Conservation (phyloP, 257 asterid species). For the Nicotiana obtusifolia region DNA sequence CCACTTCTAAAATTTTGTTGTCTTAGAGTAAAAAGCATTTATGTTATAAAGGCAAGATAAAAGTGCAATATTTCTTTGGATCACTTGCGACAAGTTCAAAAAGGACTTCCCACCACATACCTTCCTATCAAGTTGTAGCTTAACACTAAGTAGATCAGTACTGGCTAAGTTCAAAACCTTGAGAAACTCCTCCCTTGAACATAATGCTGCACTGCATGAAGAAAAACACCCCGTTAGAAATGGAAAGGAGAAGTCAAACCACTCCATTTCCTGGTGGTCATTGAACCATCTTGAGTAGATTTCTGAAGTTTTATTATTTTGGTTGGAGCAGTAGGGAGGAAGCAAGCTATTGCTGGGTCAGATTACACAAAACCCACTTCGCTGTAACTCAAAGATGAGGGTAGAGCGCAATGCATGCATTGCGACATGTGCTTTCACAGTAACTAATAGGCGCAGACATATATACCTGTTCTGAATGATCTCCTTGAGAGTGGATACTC, state of each 20-base stretch:
- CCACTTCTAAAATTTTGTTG: neutral
- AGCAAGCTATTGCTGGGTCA: neutral
- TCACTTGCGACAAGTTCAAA: neutral
- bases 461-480: conserved; percentile 43
- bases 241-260: neutral
- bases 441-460: neutral
- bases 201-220: conserved; percentile 41
- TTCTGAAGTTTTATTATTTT: neutral
- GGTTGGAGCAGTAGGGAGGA: neutral
- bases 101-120: conserved; percentile 9
- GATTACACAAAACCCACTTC: neutral
- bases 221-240: neutral
- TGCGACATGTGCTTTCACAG: neutral
- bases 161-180: conserved; percentile 47
- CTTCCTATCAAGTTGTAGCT: conserved; percentile 56
- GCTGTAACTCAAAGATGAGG: neutral
- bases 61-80: neutral
- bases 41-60: neutral
- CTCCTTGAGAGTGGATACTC: conserved; percentile 57
- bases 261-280: neutral
- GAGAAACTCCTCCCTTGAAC: conserved; percentile 60
- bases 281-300: neutral
- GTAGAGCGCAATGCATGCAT: neutral
- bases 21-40: neutral
- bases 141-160: conserved; percentile 51